These are phyloP conservation scores for Yamadazyma mexicana DNA, from an alignment of 1,139 yeast genomes.

Conservation along the genomic window DNA sequence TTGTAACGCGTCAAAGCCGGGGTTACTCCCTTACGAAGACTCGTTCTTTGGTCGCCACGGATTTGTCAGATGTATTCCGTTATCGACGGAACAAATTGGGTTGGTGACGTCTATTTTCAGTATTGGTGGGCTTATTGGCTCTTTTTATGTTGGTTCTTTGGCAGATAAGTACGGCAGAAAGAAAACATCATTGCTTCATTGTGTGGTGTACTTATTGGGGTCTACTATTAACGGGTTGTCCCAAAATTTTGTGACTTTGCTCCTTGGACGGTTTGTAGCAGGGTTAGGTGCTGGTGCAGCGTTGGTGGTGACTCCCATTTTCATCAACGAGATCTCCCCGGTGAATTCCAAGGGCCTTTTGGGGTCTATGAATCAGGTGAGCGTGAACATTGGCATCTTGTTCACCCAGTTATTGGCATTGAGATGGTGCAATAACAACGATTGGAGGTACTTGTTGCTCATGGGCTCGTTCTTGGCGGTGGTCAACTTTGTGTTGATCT, in stretches of 20 bases:
- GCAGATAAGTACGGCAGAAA: constrained; percentile 72
- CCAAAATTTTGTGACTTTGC: constrained; percentile 41
- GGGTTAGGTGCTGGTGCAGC: constrained; percentile 90
- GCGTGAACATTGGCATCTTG: constrained; percentile 81
- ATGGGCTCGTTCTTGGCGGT: constrained; percentile 59
- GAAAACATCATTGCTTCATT: constrained; percentile 55
- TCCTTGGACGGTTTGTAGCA: constrained; percentile 71
- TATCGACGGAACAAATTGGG: constrained; percentile 69
- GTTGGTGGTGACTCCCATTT: constrained; percentile 80
- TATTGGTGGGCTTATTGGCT: constrained; percentile 83
- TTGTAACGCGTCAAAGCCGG: constrained; percentile 35
- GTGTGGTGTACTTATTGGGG: constrained; percentile 62
- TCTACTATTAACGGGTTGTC: constrained; percentile 61
- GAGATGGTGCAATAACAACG: constrained; percentile 57
- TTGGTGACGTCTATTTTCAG: constrained; percentile 81
- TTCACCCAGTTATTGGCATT: constrained; percentile 75
- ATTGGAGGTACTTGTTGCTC: constrained; percentile 72
- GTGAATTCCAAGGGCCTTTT: constrained; percentile 64
- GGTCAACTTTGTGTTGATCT: constrained; percentile 41
- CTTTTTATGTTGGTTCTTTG: constrained; percentile 68
- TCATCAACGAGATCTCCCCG: constrained; percentile 80
- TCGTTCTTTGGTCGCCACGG: constrained; percentile 43
- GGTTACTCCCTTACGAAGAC: constrained; percentile 27
- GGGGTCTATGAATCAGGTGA: constrained; percentile 87
- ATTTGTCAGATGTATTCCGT: constrained; percentile 51